phyloP scores from a whole-genome alignment of 768 basidiomycete genomes.

The Grammothele lineata region DNA sequence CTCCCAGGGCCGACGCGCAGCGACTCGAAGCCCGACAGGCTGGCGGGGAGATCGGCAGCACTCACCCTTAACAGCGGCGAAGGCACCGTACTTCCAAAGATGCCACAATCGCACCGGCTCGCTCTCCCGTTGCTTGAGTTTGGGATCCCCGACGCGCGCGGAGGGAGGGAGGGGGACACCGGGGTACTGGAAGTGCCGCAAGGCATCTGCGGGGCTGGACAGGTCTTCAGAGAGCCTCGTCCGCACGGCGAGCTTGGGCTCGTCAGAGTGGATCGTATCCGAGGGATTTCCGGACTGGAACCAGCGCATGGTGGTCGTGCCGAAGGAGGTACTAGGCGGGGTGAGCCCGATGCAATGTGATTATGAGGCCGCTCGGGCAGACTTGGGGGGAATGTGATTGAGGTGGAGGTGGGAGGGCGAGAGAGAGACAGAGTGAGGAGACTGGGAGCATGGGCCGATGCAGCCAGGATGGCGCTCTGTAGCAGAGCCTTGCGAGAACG shows the following conservation, averaged over 20 bases:
- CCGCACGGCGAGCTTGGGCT: conserved; percentile 1
- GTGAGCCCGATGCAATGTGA: too few relatives aligned
- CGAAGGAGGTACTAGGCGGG: not conserved
- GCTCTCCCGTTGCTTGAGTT: conserved; percentile 53
- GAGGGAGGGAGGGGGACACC: conserved; percentile 67
- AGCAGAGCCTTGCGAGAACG: too few relatives aligned
- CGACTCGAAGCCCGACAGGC: too few relatives aligned
- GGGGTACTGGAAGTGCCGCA: conserved; percentile 58
- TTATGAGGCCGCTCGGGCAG: too few relatives aligned
- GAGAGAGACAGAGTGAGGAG: conserved; percentile 12
- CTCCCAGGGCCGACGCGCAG: too few relatives aligned
- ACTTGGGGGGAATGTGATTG: too few relatives aligned
- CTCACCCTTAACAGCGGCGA: conserved; percentile 61
- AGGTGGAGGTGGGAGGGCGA: conserved; percentile 6
- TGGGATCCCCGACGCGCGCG: conserved; percentile 60
- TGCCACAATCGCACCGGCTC: conserved; percentile 62
- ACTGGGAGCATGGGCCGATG: not conserved
- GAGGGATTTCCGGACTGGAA: too few relatives aligned
- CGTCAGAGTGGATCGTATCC: not conserved
- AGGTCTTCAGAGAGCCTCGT: not conserved
- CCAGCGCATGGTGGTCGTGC: conserved; percentile 7
- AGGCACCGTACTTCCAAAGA: conserved; percentile 54
- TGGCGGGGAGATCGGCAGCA: not conserved
- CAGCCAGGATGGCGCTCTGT: too few relatives aligned
- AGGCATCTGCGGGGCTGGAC: conserved; percentile 21